Evolutionary conservation across 1,284 basidiomycete genomes (phyloP).

Genomic region (Pseudozyma sp.): DNA sequence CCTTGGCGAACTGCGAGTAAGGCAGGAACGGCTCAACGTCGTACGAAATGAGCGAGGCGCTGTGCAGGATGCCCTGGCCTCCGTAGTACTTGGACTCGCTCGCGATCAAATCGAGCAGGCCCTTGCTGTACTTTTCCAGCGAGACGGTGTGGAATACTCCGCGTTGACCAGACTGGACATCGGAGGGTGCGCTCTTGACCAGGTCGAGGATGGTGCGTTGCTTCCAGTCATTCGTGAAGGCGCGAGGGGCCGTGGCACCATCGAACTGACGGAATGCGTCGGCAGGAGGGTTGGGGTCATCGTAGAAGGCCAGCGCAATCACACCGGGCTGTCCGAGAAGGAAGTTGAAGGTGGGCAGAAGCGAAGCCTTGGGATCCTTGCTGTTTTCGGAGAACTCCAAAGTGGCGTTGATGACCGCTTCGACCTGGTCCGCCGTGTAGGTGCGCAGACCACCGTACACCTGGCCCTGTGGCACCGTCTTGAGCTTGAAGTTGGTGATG

Average conservation of each 20-base stretch:
- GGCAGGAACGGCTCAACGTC: constrained; percentile 60
- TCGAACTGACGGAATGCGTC: constrained; percentile 34
- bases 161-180: constrained; percentile 31
- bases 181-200: constrained; percentile 41
- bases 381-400: constrained; percentile 47
- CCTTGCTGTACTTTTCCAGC: constrained; percentile 45
- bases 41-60: constrained; percentile 49
- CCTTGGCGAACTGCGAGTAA: constrained; percentile 38
- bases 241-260: background rate
- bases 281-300: constrained; percentile 35
- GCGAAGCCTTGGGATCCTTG: constrained; percentile 53
- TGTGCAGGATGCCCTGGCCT: constrained; percentile 25
- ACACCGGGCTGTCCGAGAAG: constrained; percentile 40
- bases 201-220: constrained; percentile 35
- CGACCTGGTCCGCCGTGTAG: constrained; percentile 51
- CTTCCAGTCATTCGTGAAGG: constrained; percentile 54
- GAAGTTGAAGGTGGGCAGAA: constrained; percentile 55
- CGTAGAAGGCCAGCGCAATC: constrained; percentile 53
- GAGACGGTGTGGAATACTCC: constrained; percentile 56
- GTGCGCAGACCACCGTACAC: constrained; percentile 53
- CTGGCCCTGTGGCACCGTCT: constrained; percentile 48
- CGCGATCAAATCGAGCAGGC: constrained; percentile 48
- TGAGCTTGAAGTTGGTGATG: constrained; percentile 50
- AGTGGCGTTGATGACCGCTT: constrained; percentile 43
- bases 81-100: constrained; percentile 47